A percentile compares a stretch with the other conserved stretches of the same genome.
Conservation (phyloP, 371 early-diverging fungal genomes). For the Zopfochytrium polystomum region DNA sequence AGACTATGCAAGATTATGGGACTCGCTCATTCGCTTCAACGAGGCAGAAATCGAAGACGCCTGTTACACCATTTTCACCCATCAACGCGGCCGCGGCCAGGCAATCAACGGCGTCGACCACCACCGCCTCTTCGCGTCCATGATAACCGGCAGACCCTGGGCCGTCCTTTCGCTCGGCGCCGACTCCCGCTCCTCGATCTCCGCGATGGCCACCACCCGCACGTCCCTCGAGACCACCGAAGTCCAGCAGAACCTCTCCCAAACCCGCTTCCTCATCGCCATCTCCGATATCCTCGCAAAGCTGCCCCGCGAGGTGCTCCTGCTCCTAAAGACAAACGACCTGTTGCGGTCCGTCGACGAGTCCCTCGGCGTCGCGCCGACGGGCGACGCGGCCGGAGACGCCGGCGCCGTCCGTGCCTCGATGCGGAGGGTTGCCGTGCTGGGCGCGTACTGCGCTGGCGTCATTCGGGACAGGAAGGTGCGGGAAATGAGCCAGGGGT, state of each 20-base stretch:
- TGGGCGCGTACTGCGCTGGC: background rate
- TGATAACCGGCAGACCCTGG: slow-evolving; percentile 87
- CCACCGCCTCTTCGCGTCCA: slow-evolving; percentile 77
- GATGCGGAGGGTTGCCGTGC: background rate
- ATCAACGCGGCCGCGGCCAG: slow-evolving; percentile 2
- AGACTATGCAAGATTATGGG: slow-evolving; percentile 84
- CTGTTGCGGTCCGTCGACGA: slow-evolving; percentile 61
- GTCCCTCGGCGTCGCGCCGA: slow-evolving; percentile 30
- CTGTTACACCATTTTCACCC: background rate
- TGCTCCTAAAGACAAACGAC: slow-evolving; percentile 89
- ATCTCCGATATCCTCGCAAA: slow-evolving; percentile 74
- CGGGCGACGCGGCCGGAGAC: background rate
- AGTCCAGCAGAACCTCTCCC: slow-evolving; percentile 2
- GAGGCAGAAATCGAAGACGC: slow-evolving; percentile 56
- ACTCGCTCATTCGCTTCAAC: slow-evolving; percentile 73
- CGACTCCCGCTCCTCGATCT: background rate
- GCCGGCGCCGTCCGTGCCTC: background rate
- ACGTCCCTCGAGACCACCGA: slow-evolving; percentile 46
- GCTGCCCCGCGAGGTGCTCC: slow-evolving; percentile 73
- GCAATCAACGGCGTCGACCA: slow-evolving; percentile 58
- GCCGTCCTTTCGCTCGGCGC: slow-evolving; percentile 47
- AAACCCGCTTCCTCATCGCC: slow-evolving; percentile 53
- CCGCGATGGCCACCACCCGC: slow-evolving; percentile 26
- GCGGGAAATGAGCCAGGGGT: background rate
- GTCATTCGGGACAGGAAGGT: background rate